phyloP scores from a whole-genome alignment of 495 filamentous ascomycete genomes.

The Daldinia childiae region DNA sequence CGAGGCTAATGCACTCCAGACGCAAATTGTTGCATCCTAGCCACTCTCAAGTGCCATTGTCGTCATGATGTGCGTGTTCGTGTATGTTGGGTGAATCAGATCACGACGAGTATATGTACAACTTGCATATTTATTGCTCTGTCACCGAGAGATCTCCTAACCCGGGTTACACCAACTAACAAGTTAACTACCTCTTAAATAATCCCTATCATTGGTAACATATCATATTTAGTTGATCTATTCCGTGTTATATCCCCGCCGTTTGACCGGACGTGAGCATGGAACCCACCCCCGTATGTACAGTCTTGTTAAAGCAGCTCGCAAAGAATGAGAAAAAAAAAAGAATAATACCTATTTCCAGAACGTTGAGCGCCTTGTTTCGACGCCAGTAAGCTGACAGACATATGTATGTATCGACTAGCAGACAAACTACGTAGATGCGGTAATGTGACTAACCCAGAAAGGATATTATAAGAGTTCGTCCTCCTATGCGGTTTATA shows the following conservation, averaged over 20 bases:
- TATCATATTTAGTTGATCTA: constrained; percentile 5
- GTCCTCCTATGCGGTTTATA: constrained; percentile 1
- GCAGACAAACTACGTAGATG: constrained; percentile 2
- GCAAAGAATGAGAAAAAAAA: constrained; percentile 16
- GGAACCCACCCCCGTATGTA: background rate
- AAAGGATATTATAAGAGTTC: constrained; percentile 22
- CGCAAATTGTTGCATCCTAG: constrained; percentile 38
- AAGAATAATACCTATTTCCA: constrained; percentile 14
- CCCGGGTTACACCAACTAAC: constrained; percentile 2
- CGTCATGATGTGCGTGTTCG: constrained; percentile 30
- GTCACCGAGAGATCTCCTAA: constrained; percentile 39
- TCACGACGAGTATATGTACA: constrained; percentile 23
- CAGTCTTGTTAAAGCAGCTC: background rate
- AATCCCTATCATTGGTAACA: background rate
- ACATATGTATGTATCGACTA: background rate
- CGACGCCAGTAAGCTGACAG: constrained; percentile 41
- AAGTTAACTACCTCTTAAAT: constrained; percentile 1
- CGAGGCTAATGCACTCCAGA: constrained; percentile 41
- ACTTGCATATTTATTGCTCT: constrained; percentile 19
- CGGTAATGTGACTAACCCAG: constrained; percentile 28
- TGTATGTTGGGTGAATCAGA: constrained; percentile 35
- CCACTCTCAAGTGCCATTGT: constrained; percentile 32
- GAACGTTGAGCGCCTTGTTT: constrained; percentile 7
- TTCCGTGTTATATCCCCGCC: constrained; percentile 17
- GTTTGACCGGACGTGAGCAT: constrained; percentile 3